Evolutionary conservation across 345 rosid species (phyloP), one percentile per base, ranked within the genome.

Genomic region (Lagerstroemia speciosa): DNA sequence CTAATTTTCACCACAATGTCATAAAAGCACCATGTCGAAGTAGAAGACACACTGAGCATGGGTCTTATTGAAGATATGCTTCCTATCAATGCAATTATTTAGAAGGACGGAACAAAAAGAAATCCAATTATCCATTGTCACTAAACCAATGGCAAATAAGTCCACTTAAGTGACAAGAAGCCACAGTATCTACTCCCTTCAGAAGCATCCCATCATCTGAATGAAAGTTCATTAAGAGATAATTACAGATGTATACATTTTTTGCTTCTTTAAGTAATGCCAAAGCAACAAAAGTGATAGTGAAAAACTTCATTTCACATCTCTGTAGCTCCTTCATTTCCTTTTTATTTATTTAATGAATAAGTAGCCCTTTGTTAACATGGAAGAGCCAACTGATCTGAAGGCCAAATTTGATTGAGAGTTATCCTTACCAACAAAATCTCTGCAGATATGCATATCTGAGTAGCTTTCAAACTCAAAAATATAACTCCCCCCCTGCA

Each of bases 381-480:
- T n/a, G n/a, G n/a, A n/a, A n/a, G n/a, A n/a, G n/a, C n/a, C n/a
- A n/a, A n/a, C n/a, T n/a, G n/a, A n/a, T n/a, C n/a, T n/a, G n/a
- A 20, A 48, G 53, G 33, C 24, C 33, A 67, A 30, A 30, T 24
- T 69, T 38, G 6, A 31, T 45, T 4, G 14, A 66, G 61, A 58
- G 37, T 70, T 62, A 57, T 67, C 73, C 85, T 80, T 85, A 94
- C 99, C 81, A n/a, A 94, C 85, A 80, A 86, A 81, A 72, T 84
- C 95, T 74, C 85, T 87, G 82, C 96, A 94, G 66, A 78, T 67
- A 19, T 86, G 84, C 76, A 93, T 92, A 74, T 93, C 98, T 1
- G 85, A 62, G 64, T 80, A 89, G 80, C 81, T 87, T 62, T 86
- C 97, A 72, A 94, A 89, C 81, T 91, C 90, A 76, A 94, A 86